A percentile compares a stretch with the other conserved stretches of the same genome.
These are phyloP conservation scores for Hydnomerulius pinastri DNA, from an alignment of 768 basidiomycete species.

Conservation along the genomic window DNA sequence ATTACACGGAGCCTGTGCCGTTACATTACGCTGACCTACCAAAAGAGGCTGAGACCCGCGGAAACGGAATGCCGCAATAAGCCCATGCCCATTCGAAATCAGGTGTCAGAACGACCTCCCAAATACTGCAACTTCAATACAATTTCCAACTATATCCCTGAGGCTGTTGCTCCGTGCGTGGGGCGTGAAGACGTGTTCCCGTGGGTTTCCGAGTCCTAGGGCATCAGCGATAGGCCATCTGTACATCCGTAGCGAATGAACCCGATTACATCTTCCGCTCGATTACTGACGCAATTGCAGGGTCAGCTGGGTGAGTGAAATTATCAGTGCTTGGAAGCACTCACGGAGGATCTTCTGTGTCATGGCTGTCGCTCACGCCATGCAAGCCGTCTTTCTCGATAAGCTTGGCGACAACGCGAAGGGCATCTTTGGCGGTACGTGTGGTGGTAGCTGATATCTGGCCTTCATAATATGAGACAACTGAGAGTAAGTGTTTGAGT, in stretches of 20 bases:
- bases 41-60: slow-evolving; percentile 16
- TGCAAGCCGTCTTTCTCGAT: slow-evolving; percentile 65
- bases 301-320: slow-evolving; percentile 19
- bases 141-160: no score
- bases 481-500: slow-evolving; percentile 43
- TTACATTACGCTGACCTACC: slow-evolving; percentile 3
- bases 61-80: slow-evolving; percentile 30
- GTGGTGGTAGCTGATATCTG: slow-evolving; percentile 47
- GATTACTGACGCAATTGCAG: slow-evolving; percentile 33
- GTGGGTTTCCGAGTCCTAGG: slow-evolving; percentile 37
- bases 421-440: slow-evolving; percentile 53
- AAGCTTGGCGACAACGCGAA: slow-evolving; percentile 58
- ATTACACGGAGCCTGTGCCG: not conserved
- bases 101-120: slow-evolving; percentile 13
- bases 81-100: slow-evolving; percentile 8
- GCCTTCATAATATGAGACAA: slow-evolving; percentile 54
- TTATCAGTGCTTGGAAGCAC: slow-evolving; percentile 23
- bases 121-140: slow-evolving; percentile 6
- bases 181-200: no score
- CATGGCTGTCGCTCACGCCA: slow-evolving; percentile 32
- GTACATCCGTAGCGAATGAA: slow-evolving; percentile 57
- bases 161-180: no score
- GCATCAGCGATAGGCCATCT: slow-evolving; percentile 59
- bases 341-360: slow-evolving; percentile 47
- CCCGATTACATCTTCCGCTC: slow-evolving; percentile 50